Percentiles rank a stretch among this genome's conserved stretches.
Conservation (phyloP, 2,329 filamentous ascomycete genomes). For the Decorospora gaudefroyi region DNA sequence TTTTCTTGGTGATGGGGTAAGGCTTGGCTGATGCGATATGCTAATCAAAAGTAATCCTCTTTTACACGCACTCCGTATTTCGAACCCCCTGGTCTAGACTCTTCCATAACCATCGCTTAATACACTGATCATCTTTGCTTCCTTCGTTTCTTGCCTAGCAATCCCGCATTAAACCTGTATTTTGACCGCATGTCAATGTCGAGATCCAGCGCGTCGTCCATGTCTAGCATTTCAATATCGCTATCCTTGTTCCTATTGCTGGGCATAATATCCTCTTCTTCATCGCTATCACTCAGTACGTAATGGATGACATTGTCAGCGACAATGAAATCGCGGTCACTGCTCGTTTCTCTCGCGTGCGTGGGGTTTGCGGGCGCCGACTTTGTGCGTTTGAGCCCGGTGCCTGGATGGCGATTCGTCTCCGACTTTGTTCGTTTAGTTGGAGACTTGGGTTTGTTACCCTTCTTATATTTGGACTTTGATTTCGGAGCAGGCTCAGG, state of each 20-base stretch:
- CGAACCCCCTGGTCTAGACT: no score
- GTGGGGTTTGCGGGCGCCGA: not conserved
- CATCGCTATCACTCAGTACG: not conserved
- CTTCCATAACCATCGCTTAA: no score
- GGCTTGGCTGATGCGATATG: no score
- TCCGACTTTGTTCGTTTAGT: not conserved
- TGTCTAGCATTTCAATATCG: constrained; percentile 6
- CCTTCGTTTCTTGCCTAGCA: constrained; percentile 1
- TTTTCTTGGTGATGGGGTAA: no score
- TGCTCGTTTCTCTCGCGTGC: constrained; percentile 7
- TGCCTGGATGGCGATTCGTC: not conserved
- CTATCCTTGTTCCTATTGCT: not conserved
- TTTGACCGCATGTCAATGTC: constrained; percentile 18
- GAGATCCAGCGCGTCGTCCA: constrained; percentile 10
- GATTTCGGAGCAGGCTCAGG: not conserved
- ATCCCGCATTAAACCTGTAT: constrained; percentile 11
- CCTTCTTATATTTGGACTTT: not conserved
- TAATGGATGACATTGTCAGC: constrained; percentile 5
- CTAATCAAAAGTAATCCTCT: no score
- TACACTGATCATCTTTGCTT: not conserved
- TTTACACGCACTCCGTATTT: not conserved
- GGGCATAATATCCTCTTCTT: not conserved
- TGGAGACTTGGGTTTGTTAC: not conserved
- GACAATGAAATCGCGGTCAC: constrained; percentile 7
- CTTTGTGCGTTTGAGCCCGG: not conserved